A percentile compares a stretch with the other conserved stretches of the same genome.
Conservation (phyloP, 2,329 filamentous ascomycete species). For the Talaromyces sp. region DNA sequence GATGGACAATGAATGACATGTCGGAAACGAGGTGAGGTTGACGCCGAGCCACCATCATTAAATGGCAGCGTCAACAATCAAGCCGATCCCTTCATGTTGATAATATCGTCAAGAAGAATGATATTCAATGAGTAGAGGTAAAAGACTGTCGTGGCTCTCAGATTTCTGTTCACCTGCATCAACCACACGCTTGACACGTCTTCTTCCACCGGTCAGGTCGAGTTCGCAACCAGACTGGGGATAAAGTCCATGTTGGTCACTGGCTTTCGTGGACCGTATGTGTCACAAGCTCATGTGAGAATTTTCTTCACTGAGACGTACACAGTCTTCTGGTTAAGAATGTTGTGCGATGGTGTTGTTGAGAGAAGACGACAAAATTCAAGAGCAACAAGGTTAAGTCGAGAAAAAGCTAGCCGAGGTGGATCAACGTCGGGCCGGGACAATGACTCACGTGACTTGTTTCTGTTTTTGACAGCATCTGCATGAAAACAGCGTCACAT, state of each 20-base stretch:
- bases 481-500: constrained; percentile 3
- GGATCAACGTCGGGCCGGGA: constrained; percentile 20
- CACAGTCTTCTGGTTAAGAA: constrained; percentile 18
- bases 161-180: constrained; percentile 52
- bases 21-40: not conserved
- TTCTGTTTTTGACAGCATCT: not conserved
- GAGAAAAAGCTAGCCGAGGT: constrained; percentile 16
- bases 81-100: not conserved
- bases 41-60: constrained; percentile 14
- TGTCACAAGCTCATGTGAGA: constrained; percentile 39
- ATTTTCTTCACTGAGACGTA: constrained; percentile 43
- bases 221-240: constrained; percentile 26
- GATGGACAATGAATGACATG: not conserved
- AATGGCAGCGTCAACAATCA: constrained; percentile 10
- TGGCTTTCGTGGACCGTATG: constrained; percentile 22
- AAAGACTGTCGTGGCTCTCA: constrained; percentile 35
- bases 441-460: not conserved
- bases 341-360: not conserved
- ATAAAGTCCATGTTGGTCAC: constrained; percentile 35
- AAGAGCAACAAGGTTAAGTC: not conserved
- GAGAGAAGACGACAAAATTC: not conserved
- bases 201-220: constrained; percentile 37
- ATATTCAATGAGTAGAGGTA: constrained; percentile 10
- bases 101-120: not conserved
- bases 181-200: constrained; percentile 36